A percentile compares a stretch with the other conserved stretches of the same genome.
Evolutionary conservation across 257 asterid species (phyloP).

Genomic region (Catharanthus roseus): DNA sequence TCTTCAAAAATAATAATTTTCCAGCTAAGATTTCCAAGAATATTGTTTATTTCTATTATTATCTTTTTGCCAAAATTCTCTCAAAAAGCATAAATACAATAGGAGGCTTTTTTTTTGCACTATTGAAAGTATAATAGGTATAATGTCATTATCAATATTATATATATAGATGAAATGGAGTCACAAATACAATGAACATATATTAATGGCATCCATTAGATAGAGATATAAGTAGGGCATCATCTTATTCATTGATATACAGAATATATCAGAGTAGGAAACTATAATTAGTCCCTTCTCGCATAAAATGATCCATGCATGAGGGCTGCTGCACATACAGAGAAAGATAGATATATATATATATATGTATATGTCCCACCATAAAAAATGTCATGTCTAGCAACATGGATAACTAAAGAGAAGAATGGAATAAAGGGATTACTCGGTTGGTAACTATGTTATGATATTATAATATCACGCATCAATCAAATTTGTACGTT

Average conservation of each 20-base stretch:
- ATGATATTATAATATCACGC: no score
- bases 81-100: not conserved
- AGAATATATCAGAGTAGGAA: slow-evolving; percentile 3
- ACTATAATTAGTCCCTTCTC: not conserved
- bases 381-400: not conserved
- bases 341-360: not conserved
- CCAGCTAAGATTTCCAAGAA: not conserved
- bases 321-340: not conserved
- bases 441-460: no score
- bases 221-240: slow-evolving; percentile 11
- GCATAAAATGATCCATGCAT: not conserved
- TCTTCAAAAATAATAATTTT: not conserved
- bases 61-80: not conserved
- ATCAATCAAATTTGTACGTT: no score
- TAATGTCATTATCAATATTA: slow-evolving; percentile 13
- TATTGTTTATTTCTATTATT: not conserved
- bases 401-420: not conserved
- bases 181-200: slow-evolving; percentile 5
- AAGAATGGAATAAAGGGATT: no score
- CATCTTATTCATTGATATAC: slow-evolving; percentile 11
- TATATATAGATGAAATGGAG: slow-evolving; percentile 6
- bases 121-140: slow-evolving; percentile 11
- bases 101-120: not conserved
- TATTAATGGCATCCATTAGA: slow-evolving; percentile 17
- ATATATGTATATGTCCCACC: not conserved